Base-by-base conservation (phyloP, 1,139 yeast species). In the Chernovozyma sophiae-reginae region DNA sequence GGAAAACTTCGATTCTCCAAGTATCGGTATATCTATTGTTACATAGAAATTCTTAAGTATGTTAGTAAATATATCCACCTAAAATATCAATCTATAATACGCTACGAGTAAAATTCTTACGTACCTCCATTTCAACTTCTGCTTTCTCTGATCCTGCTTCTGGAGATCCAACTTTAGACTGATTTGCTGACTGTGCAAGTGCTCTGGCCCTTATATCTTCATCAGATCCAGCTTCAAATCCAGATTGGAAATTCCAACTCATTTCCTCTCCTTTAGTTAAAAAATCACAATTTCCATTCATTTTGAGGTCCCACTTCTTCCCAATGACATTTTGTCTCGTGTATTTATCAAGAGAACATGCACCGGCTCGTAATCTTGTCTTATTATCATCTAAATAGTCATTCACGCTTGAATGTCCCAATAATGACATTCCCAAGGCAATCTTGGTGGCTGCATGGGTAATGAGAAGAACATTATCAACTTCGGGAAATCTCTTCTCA, bases 371-470 rank as follows among this genome's bases (percentile, higher is more conserved):
- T 32, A 77, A 58, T 37, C 65, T 66, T 3, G 60, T 60, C 25
- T 51, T 48, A 5, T 67, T 66, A 32, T 69, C 82, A 47, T 78
- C 83, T 37, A 86, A 53, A n/a, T 65, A 52, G 23, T 73, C 79
- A 38, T 65, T 61, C 3, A 77, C 77, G 32, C 65, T 58, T 2
- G 56, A 46, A 38, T 69, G 68, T 2, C 76, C 77, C 47, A 81
- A 55, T 25, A 86, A 62, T 2, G 82, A 75, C 69, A 84, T 72
- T 2, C 95, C 95, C 19, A 86, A 62, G 0, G 89, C 86, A 39
- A 84, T 84, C 52, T 83, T 83, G 5, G 90, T 74, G 5, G 96
- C 95, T 2, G 95, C 96, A 56, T 86, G 96, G 7, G 92, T 79
- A 27, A 85, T 75, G 11, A 86, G 63, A 33, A 86, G 54, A 7